Conservation (phyloP, 2,329 filamentous ascomycete species). For the Ophiostoma piceae region DNA sequence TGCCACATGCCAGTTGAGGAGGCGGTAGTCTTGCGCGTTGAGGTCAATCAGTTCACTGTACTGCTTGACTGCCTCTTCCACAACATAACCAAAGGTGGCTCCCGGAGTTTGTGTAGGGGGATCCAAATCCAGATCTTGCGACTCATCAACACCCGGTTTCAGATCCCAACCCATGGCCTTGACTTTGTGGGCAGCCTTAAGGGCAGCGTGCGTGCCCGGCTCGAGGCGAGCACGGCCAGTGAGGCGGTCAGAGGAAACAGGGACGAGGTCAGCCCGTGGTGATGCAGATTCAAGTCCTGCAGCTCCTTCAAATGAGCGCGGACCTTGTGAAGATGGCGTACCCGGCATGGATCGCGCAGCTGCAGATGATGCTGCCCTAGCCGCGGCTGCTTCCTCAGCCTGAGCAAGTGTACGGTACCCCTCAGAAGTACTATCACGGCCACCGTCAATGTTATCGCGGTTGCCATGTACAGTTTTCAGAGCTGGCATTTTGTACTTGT, state of each 20-base stretch:
- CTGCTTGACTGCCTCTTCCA: slow-evolving; percentile 85
- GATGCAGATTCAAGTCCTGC: slow-evolving; percentile 35
- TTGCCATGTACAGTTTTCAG: slow-evolving; percentile 75
- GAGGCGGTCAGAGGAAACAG: slow-evolving; percentile 61
- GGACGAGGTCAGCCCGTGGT: slow-evolving; percentile 47
- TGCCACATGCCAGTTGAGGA: slow-evolving; percentile 97
- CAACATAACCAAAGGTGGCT: slow-evolving; percentile 81
- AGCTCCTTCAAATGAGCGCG: not conserved
- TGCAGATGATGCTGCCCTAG: slow-evolving; percentile 26
- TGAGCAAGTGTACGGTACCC: slow-evolving; percentile 66
- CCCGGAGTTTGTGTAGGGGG: slow-evolving; percentile 55
- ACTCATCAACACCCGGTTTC: slow-evolving; percentile 55
- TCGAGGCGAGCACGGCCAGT: slow-evolving; percentile 67
- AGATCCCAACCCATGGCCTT: slow-evolving; percentile 78
- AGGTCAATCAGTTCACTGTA: slow-evolving; percentile 80
- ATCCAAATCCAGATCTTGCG: slow-evolving; percentile 67
- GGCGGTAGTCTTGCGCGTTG: slow-evolving; percentile 76
- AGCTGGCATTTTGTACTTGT: slow-evolving; percentile 70
- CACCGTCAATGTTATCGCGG: slow-evolving; percentile 72
- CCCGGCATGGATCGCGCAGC: not conserved
- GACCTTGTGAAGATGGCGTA: not conserved
- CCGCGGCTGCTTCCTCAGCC: slow-evolving; percentile 63
- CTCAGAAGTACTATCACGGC: slow-evolving; percentile 69
- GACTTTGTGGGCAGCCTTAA: slow-evolving; percentile 71
- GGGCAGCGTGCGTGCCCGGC: slow-evolving; percentile 52